Evolutionary conservation across 768 basidiomycete genomes (phyloP).

Genomic region (Psilocybe sp.): DNA sequence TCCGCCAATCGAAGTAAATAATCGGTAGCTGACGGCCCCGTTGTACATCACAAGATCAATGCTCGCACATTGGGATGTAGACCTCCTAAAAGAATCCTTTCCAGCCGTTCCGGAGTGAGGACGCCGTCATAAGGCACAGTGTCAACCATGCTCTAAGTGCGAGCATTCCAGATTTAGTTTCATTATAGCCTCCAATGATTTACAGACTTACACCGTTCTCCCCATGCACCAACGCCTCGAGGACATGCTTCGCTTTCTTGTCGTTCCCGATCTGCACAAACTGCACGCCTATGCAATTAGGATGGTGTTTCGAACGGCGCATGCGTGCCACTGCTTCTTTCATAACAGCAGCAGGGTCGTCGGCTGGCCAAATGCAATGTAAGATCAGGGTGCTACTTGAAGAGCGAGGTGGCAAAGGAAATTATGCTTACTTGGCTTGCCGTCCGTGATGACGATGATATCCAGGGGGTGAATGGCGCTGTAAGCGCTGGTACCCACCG

Average conservation of each 20-base stretch:
- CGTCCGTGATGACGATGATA: constrained; percentile 32
- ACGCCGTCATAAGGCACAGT: constrained; percentile 23
- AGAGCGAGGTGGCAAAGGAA: background rate
- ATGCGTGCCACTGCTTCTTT: constrained; percentile 13
- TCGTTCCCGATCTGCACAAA: constrained; percentile 33
- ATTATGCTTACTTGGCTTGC: constrained; percentile 22
- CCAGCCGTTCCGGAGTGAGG: constrained; percentile 25
- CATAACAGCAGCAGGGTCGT: constrained; percentile 19
- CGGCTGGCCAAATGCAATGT: constrained; percentile 5
- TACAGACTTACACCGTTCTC: constrained; percentile 21
- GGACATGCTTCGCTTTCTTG: constrained; percentile 13
- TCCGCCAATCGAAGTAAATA: constrained; percentile 1
- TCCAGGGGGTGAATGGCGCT: constrained; percentile 24
- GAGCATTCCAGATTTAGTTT: background rate
- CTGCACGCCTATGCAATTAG: constrained; percentile 29
- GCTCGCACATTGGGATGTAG: constrained; percentile 28
- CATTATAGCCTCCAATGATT: background rate
- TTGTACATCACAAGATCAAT: background rate
- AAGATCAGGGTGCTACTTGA: background rate
- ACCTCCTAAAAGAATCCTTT: constrained; percentile 30
- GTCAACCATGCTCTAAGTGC: constrained; percentile 31
- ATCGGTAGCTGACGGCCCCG: too few relatives aligned
- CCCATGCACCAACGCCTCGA: constrained; percentile 23
- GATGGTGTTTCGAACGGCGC: constrained; percentile 22
- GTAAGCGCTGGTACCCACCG: constrained; percentile 15